phyloP scores from a whole-genome alignment of 2,329 filamentous ascomycete genomes.

The Phialemonium atrogriseum region DNA sequence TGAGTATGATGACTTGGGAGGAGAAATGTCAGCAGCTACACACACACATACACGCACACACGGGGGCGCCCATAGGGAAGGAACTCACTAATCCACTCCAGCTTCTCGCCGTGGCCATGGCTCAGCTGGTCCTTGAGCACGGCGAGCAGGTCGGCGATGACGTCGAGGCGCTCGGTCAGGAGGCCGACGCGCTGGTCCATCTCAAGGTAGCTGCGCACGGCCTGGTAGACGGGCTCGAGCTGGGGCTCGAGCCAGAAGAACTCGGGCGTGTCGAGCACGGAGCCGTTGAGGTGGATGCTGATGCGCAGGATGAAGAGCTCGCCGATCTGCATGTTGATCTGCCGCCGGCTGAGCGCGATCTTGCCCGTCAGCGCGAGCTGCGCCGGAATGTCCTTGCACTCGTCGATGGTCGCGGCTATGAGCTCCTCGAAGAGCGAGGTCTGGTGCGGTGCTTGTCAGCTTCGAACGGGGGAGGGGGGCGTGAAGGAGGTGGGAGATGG shows the following conservation, averaged over 20 bases:
- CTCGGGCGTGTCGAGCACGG: conserved; percentile 91
- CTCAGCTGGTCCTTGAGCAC: conserved; percentile 94
- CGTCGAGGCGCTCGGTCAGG: conserved; percentile 80
- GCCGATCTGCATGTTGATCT: conserved; percentile 99
- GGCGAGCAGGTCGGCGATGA: conserved; percentile 86
- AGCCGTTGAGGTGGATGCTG: conserved; percentile 96
- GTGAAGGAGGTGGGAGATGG: not conserved
- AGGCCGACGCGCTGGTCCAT: conserved; percentile 94
- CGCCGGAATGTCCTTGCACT: conserved; percentile 85
- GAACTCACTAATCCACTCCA: conserved; percentile 77
- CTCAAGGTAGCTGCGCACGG: conserved; percentile 89
- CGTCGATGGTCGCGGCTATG: conserved; percentile 86
- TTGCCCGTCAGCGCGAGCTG: conserved; percentile 90
- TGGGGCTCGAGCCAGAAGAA: conserved; percentile 98
- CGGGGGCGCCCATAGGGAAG: not conserved
- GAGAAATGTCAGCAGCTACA: not conserved
- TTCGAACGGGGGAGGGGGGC: not conserved
- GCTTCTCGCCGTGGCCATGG: conserved; percentile 81
- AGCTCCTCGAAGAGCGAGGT: conserved; percentile 95
- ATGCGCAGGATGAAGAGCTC: conserved; percentile 96
- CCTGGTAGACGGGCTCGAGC: conserved; percentile 91
- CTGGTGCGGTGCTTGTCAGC: conserved; percentile 28
- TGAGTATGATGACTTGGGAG: conserved; percentile 74
- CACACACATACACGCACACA: not conserved
- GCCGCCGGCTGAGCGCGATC: conserved; percentile 74